Conservation (phyloP, 257 asterid genomes). For the Leptodermis oblonga region DNA sequence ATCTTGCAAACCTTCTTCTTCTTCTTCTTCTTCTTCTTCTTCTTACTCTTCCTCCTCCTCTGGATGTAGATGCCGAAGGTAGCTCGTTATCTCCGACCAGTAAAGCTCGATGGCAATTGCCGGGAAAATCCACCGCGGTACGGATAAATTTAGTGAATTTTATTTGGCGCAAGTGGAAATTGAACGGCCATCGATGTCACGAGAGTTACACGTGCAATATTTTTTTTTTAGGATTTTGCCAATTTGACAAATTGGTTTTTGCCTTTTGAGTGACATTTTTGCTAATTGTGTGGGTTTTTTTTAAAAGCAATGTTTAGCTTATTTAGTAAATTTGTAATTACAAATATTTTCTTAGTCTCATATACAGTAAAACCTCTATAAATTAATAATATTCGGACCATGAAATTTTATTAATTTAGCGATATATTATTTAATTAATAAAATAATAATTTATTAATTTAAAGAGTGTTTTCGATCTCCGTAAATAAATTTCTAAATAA, state of each 20-base stretch:
- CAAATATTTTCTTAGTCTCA: too few species aligned
- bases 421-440: too few species aligned
- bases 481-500: too few species aligned
- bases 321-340: too few species aligned
- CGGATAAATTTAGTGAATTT: neutral
- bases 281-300: too few species aligned
- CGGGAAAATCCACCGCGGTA: slow-evolving; percentile 1
- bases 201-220: neutral
- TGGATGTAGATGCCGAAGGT: neutral
- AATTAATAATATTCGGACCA: too few species aligned
- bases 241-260: neutral
- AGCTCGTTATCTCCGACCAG: neutral
- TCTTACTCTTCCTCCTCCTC: neutral
- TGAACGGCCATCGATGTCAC: neutral
- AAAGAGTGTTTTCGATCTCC: too few species aligned
- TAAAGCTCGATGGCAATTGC: neutral
- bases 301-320: too few species aligned
- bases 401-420: too few species aligned
- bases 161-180: neutral
- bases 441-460: too few species aligned
- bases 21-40: neutral
- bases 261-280: too few species aligned
- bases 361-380: too few species aligned
- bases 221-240: neutral
- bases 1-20: neutral